A percentile compares a stretch with the other conserved stretches of the same genome.
phyloP scores from a whole-genome alignment of 164 flowering plant genomes.

The Akebia trifoliata region DNA sequence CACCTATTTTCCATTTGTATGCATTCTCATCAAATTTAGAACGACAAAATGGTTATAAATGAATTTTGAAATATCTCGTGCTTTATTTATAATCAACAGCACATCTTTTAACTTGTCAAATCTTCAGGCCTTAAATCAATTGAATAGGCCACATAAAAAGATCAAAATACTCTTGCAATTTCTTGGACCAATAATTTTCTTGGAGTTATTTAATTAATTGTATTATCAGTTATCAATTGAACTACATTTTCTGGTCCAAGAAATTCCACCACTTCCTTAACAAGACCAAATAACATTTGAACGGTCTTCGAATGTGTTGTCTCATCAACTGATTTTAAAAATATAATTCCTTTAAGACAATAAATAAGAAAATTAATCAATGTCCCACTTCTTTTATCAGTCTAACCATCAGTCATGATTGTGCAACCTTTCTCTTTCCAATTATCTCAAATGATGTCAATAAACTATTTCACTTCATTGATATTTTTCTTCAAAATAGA shows the following conservation, averaged over 20 bases:
- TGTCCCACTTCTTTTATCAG: background rate
- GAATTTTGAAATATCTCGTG: too few species aligned
- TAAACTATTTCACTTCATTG: background rate
- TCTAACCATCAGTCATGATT: background rate
- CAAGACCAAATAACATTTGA: background rate
- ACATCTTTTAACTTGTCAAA: conserved; percentile 4
- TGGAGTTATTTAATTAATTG: conserved; percentile 4
- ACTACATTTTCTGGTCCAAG: conserved; percentile 2
- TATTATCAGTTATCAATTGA: conserved; percentile 14
- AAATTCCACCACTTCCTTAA: conserved; percentile 7
- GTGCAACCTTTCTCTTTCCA: conserved; percentile 1
- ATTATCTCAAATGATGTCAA: background rate
- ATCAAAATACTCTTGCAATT: too few species aligned
- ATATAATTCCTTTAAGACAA: conserved; percentile 6
- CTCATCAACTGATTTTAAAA: conserved; percentile 14
- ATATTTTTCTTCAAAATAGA: too few species aligned
- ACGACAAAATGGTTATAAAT: too few species aligned
- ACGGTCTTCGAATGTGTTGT: conserved; percentile 1
- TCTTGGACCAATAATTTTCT: background rate
- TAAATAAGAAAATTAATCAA: conserved; percentile 11
- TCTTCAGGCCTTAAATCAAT: too few species aligned
- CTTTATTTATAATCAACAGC: background rate
- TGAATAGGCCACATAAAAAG: too few species aligned
- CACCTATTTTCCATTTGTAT: background rate
- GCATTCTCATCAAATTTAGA: background rate